Evolutionary conservation across 108 stramenopile genomes (phyloP), one percentile per base, ranked within the genome.

Genomic region (Pseudonitzschia multiseries): DNA sequence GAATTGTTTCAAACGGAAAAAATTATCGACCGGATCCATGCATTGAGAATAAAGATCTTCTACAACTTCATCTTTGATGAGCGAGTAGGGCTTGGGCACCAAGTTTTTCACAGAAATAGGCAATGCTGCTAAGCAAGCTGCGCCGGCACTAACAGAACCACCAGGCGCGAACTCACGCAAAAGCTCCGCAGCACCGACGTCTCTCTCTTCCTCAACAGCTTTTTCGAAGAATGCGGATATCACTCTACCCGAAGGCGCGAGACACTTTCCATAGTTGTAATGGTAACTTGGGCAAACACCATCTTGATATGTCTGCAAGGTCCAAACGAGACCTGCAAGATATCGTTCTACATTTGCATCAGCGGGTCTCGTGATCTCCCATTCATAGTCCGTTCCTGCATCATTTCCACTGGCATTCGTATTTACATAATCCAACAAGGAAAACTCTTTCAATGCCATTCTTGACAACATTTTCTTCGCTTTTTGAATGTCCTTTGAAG

Each of bases 311-410:
- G 89, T 93, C 57, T 94, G 89, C 44, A 96, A 61, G 63, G 88
- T 93, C 95, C 93, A 97, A 6, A 97, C 65, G 1, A 97, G 52
- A 9, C 95, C 94, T 40, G 68, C 81, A 36, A 96, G 80, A 64
- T 96, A 97, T 12, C 59, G 67, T 17, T 84, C 80, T 17, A 86
- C 85, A 48, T 86, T 85, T 18, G 79, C 83, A 57, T 65, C 31
- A 26, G 70, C 81, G 42, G 83, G 53, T 10, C 59, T 32, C 21
- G 6, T 24, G 14, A 83, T 75, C 65, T 81, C 76, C 81, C 81
- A 72, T 29, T 61, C 56, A 42, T 79, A 76, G 4, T 71, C 85
- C 31, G 63, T 50, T 21, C 56, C 70, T 8, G 61, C 51, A 56
- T 56, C 54, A 26, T 22, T 56, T 15, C 40, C 63, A 56, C 69